phyloP scores from a whole-genome alignment of 129 eudicot genomes.

The Pittosporum tobira region DNA sequence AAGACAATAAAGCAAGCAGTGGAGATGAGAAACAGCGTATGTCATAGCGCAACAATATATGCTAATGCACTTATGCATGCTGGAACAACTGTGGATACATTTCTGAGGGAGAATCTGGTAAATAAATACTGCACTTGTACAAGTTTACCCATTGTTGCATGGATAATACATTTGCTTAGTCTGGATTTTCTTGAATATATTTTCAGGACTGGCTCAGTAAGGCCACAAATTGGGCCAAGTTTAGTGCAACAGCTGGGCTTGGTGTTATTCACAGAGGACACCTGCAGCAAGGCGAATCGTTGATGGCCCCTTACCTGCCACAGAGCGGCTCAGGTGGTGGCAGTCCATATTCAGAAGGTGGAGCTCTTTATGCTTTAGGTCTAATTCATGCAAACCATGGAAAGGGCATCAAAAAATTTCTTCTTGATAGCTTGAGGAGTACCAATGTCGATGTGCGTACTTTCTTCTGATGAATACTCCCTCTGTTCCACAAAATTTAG shows the following conservation, averaged over 20 bases:
- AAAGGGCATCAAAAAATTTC: constrained; percentile 88
- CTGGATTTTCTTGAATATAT: not conserved
- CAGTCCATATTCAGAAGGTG: constrained; percentile 98
- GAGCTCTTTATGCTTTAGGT: constrained; percentile 92
- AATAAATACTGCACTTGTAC: not conserved
- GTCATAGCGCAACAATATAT: constrained; percentile 95
- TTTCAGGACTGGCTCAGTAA: constrained; percentile 95
- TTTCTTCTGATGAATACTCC: too few relatives aligned
- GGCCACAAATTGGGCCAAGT: constrained; percentile 99
- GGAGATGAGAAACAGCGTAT: constrained; percentile 97
- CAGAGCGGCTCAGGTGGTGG: constrained; percentile 90
- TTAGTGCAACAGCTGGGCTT: constrained; percentile 94
- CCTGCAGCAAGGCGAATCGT: constrained; percentile 89
- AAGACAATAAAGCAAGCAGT: constrained; percentile 95
- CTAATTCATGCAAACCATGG: constrained; percentile 98
- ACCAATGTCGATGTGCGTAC: constrained; percentile 76
- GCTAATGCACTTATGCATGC: constrained; percentile 99
- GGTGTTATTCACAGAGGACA: constrained; percentile 95
- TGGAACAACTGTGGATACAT: constrained; percentile 96
- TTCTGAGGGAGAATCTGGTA: constrained; percentile 95
- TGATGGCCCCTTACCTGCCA: constrained; percentile 98
- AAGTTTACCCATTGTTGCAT: not conserved
- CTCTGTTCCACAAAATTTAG: too few relatives aligned
- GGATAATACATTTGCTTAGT: not conserved
- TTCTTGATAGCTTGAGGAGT: constrained; percentile 80